A percentile compares a stretch with the other conserved stretches of the same genome.
phyloP scores from a whole-genome alignment of 352 stramenopile genomes.

The Globisporangium cystogenes region DNA sequence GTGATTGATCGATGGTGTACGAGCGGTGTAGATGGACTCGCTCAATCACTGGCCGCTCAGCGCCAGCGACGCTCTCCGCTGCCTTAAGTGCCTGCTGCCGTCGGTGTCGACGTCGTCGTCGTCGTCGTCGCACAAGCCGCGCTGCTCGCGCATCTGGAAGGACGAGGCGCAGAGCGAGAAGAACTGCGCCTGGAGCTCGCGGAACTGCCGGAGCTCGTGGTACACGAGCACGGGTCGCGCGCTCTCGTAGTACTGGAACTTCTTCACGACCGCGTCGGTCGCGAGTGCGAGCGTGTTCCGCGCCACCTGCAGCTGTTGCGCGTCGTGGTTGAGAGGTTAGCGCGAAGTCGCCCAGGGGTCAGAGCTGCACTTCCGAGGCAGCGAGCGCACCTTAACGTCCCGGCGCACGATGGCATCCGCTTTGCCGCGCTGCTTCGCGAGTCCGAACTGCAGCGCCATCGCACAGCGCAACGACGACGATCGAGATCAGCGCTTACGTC shows the following conservation, averaged over 20 bases:
- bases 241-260: conserved; percentile 21
- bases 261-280: conserved; percentile 19
- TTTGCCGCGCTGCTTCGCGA: conserved; percentile 18
- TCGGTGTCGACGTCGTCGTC: background rate
- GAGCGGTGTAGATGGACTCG: too few species aligned
- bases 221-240: conserved; percentile 18
- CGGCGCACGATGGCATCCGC: conserved; percentile 20
- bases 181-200: conserved; percentile 20
- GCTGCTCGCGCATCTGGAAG: conserved; percentile 13
- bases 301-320: conserved; percentile 17
- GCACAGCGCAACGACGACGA: background rate
- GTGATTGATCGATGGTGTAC: too few species aligned
- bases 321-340: background rate
- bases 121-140: background rate
- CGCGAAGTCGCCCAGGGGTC: too few species aligned
- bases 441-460: conserved; percentile 11
- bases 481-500: background rate
- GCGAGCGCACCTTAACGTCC: conserved; percentile 23
- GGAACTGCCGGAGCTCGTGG: conserved; percentile 22
- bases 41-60: background rate
- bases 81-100: background rate
- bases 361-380: background rate
- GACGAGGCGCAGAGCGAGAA: conserved; percentile 16
- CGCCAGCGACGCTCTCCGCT: background rate
- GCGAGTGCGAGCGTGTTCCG: conserved; percentile 3